Evolutionary conservation across 805 yeast genomes (phyloP), one percentile per base, ranked within the genome.

Genomic region (Kluyveromyces nonfermentans): DNA sequence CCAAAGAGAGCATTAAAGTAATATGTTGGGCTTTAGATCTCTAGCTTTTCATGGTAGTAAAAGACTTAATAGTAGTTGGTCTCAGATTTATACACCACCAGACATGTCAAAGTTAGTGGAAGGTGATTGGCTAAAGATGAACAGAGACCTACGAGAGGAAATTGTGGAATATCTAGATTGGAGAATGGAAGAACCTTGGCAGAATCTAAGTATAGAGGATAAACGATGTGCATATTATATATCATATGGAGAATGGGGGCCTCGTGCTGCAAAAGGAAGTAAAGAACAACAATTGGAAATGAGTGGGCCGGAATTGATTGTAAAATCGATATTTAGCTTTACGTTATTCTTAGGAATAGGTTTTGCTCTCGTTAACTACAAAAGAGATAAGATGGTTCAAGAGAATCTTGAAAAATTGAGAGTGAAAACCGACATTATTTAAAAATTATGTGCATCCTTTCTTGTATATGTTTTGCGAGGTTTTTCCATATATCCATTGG

Each of bases 181-280:
- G 51, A 59, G 56, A 37, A 57, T 63, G 55, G 54, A 57, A 19
- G 59, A 51, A 16, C 47, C 55, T 33, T 69, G 73, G 73, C 50
- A 46, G 3, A 37, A 40, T 0, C 48, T 69, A 49, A 43, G 62
- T 2, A 17, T 9, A 1, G 46, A 48, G 1, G 72, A 69, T 39
- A 50, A 54, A 38, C 49, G 45, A 36, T 63, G 64, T 1, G 47
- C 61, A 5, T 67, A 68, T 46, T 64, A 55, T 49, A 53, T 68
- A 14, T 60, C 64, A 8, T 69, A 51, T 40, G 73, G 73, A 1
- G 50, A 53, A 10, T 65, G 67, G 64, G 72, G 72, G 1, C 69
- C 69, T 9, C 50, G 70, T 18, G 46, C 55, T n/a, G 34, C 48
- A 42, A 42, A 32, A 17, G 47, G 44, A 14, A 44, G 46, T 17